Evolutionary conservation across 2,329 filamentous ascomycete genomes (phyloP).

Genomic region (Curvularia eragrostidis): DNA sequence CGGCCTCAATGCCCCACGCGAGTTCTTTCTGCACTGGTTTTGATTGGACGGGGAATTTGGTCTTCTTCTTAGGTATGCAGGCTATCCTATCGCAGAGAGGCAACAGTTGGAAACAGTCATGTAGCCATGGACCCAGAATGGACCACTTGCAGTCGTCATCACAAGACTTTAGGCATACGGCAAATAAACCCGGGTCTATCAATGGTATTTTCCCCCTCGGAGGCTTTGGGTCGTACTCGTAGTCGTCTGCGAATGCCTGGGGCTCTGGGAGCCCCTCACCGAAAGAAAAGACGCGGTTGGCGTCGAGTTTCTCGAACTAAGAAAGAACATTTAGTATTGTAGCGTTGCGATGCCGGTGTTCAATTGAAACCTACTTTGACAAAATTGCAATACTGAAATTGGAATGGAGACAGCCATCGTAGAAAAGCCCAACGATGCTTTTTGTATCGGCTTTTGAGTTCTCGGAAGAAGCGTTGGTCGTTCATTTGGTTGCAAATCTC

Average conservation of each 20-base stretch:
- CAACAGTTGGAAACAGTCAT: not conserved
- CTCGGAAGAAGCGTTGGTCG: not conserved
- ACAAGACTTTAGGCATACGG: not conserved
- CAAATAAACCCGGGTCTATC: not conserved
- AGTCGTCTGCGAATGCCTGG: not conserved
- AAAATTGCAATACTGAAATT: not conserved
- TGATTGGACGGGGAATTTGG: not conserved
- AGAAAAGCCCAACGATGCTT: not conserved
- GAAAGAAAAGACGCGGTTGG: not conserved
- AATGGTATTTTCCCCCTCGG: not conserved
- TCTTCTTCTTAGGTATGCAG: not conserved
- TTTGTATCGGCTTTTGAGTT: not conserved
- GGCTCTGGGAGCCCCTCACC: not conserved
- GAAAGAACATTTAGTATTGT: not conserved
- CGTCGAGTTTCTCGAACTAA: not conserved
- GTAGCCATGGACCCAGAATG: not conserved
- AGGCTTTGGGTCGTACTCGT: not conserved
- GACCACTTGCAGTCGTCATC: not conserved
- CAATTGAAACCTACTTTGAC: not conserved
- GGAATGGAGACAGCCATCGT: not conserved
- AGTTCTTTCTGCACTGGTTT: not conserved
- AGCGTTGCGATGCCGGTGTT: accelerated
- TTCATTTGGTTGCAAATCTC: not conserved
- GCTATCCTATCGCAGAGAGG: not conserved
- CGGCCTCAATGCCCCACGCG: not conserved